Evolutionary conservation across 75 land plant genomes (phyloP), one percentile per base, ranked within the genome.

Genomic region (Sequoiadendron giganteum): DNA sequence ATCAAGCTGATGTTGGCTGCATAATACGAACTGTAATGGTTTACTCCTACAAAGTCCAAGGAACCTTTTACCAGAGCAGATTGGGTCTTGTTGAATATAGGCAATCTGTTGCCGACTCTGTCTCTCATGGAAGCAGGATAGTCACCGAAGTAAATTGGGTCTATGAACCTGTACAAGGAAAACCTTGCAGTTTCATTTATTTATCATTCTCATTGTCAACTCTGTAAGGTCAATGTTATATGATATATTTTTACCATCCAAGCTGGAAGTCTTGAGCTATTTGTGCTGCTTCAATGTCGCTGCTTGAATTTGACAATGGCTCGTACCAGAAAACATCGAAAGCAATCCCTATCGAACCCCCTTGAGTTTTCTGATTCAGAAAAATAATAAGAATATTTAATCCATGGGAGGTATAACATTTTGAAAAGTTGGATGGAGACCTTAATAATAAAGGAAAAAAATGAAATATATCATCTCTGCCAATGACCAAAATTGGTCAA

Each of bases 311-410:
- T 13, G 91, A 78, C 34, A 86, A 47, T 21, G 91, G 88, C 85
- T 90, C 91, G 79, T 86, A 89, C 91, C 91, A 90, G 58, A 86
- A 70, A 14, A 55, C 85, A 70, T 89, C 87, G 25, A 86, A n/a
- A 42, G 77, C 85, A 30, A 90, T 89, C 14, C 91, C 91, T 78
- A 90, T 90, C 2, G 65, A 38, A 28, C 90, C 90, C 42, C 75
- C 65, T 86, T 83, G 90, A 28, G 68, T 65, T 30, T 75, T 49
- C 91, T 88, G 34, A 19, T 39, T 8, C 43, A 15, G 40, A 73
- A 65, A 30, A 25, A 40, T 9, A 14, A 30, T 16, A 78, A 78
- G 14, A 77, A 8, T 38, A 19, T 16, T 52, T 52, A 77, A 28
- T 52, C 65, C 25, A 21, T 70, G 55, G 54, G 45, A 10, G 28